A percentile compares a stretch with the other conserved stretches of the same genome.
phyloP scores from a whole-genome alignment of 2,329 filamentous ascomycete genomes.

The Tolypocladium ophioglossoides region DNA sequence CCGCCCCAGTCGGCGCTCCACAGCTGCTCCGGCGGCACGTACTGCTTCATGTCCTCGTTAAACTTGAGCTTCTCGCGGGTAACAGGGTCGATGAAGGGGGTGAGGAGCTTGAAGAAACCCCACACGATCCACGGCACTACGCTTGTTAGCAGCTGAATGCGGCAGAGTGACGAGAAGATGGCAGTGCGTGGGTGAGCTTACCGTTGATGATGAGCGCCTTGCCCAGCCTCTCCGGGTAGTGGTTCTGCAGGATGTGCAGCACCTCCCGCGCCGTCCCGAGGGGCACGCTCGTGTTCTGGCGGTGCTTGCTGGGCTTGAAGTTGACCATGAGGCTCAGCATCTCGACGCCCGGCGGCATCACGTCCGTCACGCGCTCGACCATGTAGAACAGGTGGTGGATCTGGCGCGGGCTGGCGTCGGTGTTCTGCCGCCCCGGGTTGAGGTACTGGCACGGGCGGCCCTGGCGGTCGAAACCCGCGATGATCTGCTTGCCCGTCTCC shows the following conservation, averaged over 20 bases:
- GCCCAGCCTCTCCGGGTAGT: conserved; percentile 89
- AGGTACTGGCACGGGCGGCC: conserved; percentile 86
- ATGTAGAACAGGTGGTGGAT: conserved; percentile 93
- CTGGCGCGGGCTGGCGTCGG: conserved; percentile 73
- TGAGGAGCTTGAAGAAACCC: conserved; percentile 94
- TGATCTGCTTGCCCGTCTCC: conserved; percentile 89
- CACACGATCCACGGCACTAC: conserved; percentile 82
- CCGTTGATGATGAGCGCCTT: conserved; percentile 82
- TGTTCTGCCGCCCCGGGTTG: conserved; percentile 85
- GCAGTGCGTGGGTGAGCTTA: conserved; percentile 26
- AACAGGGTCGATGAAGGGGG: conserved; percentile 89
- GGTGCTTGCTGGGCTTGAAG: conserved; percentile 70
- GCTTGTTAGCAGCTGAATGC: not conserved
- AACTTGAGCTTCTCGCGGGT: conserved; percentile 95
- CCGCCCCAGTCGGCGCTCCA: conserved; percentile 67
- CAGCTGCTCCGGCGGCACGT: conserved; percentile 73
- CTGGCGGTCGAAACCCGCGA: conserved; percentile 78
- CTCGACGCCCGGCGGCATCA: conserved; percentile 82
- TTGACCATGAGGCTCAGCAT: conserved; percentile 81
- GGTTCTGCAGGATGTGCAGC: conserved; percentile 84
- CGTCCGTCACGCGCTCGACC: conserved; percentile 79
- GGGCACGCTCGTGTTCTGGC: conserved; percentile 62
- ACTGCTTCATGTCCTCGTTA: conserved; percentile 80
- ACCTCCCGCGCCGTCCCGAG: conserved; percentile 71
- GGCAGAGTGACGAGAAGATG: too few species aligned